Conservation (phyloP, 139 green algal species). For the Closterium sp. region DNA sequence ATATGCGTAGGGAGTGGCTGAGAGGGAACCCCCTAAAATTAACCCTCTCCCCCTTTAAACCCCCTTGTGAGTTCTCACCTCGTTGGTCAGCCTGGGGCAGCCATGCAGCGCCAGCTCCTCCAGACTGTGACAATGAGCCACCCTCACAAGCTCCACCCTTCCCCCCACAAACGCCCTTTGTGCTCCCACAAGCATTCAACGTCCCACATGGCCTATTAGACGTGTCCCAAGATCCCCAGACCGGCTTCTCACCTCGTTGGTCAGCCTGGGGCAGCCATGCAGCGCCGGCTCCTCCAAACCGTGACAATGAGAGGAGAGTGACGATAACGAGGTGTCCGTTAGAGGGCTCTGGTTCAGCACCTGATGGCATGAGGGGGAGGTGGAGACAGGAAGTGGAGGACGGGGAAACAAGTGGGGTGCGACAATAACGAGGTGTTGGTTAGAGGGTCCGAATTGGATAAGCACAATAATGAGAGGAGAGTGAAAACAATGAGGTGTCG, state of each 20-base stretch:
- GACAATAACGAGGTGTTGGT: not conserved
- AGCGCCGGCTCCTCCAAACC: conserved; percentile 35
- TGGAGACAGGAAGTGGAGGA: not conserved
- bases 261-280: conserved; percentile 34
- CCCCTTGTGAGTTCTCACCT: too few species aligned
- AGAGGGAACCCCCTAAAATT: too few species aligned
- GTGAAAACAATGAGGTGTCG: not conserved
- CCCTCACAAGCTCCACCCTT: too few species aligned
- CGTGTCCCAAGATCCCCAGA: too few species aligned
- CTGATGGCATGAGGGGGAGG: not conserved
- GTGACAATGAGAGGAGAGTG: not conserved
- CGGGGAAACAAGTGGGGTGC: not conserved
- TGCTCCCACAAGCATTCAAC: too few species aligned
- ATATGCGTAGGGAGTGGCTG: not conserved
- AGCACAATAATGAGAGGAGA: too few species aligned
- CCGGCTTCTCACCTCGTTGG: conserved; percentile 13
- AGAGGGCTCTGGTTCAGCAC: conserved; percentile 45
- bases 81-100: too few species aligned
- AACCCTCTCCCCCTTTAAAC: too few species aligned
- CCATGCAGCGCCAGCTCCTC: too few species aligned
- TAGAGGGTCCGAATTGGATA: too few species aligned
- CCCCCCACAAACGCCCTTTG: not conserved
- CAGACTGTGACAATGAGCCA: not conserved
- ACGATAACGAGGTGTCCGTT: conserved; percentile 8
- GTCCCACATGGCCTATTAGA: too few species aligned